Percentiles rank a stretch among this genome's conserved stretches.
Conservation (phyloP, 352 stramenopile species). For the Globisporangium paddicum region DNA sequence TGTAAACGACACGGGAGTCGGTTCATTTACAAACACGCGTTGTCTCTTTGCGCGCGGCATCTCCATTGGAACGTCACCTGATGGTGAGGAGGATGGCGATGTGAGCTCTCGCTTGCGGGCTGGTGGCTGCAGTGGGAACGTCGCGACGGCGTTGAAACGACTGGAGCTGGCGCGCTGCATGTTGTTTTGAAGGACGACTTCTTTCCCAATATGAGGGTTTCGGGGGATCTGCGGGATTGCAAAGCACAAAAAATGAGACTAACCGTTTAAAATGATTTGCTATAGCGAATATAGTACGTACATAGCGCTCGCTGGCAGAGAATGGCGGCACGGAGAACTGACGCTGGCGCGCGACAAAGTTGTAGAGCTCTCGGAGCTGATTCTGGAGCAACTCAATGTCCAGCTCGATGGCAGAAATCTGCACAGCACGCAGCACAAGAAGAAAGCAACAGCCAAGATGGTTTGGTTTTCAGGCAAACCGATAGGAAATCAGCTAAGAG, state of each 20-base stretch:
- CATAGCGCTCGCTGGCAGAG: not conserved
- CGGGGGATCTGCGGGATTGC: constrained; percentile 3
- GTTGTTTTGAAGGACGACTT: constrained; percentile 25
- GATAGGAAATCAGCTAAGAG: not conserved
- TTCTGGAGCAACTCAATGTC: constrained; percentile 57
- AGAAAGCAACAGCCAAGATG: not conserved
- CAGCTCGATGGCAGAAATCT: constrained; percentile 51
- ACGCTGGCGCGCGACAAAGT: constrained; percentile 48
- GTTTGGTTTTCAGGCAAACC: not conserved
- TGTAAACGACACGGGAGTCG: constrained; percentile 39
- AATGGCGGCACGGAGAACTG: constrained; percentile 18
- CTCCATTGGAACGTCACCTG: constrained; percentile 14
- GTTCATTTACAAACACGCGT: constrained; percentile 21
- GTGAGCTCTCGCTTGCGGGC: constrained; percentile 34
- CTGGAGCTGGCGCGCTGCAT: constrained; percentile 21
- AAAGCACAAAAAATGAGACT: not conserved
- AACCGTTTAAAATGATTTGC: not conserved
- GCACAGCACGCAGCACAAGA: not conserved
- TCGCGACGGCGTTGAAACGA: constrained; percentile 36
- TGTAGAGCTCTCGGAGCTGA: constrained; percentile 49
- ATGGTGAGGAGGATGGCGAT: constrained; percentile 8
- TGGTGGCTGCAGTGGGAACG: constrained; percentile 17
- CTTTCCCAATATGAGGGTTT: constrained; percentile 37
- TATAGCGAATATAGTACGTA: not conserved
- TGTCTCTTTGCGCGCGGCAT: constrained; percentile 36